Evolutionary conservation across 352 stramenopile genomes (phyloP).

Genomic region (Pythium myriotylum): DNA sequence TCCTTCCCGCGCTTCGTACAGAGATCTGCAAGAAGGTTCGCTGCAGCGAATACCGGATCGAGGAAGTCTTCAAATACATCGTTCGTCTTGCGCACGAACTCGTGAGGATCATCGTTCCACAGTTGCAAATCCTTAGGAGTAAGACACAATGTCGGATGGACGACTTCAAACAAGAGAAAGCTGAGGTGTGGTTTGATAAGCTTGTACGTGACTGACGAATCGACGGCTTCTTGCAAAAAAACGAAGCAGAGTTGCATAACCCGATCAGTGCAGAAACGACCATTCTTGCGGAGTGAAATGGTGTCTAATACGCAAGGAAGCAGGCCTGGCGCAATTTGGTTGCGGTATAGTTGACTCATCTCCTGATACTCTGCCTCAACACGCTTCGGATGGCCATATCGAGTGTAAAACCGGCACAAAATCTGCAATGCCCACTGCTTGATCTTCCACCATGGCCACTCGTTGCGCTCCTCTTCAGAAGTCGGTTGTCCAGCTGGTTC

Average conservation of each 20-base stretch:
- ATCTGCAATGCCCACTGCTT: constrained; percentile 99
- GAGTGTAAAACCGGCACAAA: constrained; percentile 95
- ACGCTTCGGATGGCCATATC: constrained; percentile 97
- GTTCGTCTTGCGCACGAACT: constrained; percentile 98
- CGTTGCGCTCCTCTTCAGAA: constrained; percentile 90
- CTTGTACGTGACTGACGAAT: constrained; percentile 97
- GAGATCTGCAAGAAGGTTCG: constrained; percentile 94
- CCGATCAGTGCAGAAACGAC: constrained; percentile 96
- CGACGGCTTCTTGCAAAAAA: constrained; percentile 93
- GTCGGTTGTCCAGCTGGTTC: constrained; percentile 89
- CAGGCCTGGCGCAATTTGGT: constrained; percentile 90
- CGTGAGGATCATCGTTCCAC: constrained; percentile 96
- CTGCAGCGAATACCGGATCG: constrained; percentile 92
- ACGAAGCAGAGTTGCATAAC: constrained; percentile 94
- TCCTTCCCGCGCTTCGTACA: constrained; percentile 96
- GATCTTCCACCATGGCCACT: constrained; percentile 97
- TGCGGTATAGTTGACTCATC: constrained; percentile 95
- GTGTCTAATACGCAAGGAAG: constrained; percentile 88
- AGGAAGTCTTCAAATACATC: constrained; percentile 98
- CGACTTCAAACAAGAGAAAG: constrained; percentile 97
- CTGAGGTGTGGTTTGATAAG: constrained; percentile 97
- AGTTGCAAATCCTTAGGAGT: constrained; percentile 93
- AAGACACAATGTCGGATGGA: constrained; percentile 95
- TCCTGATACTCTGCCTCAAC: constrained; percentile 86
- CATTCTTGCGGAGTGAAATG: constrained; percentile 91